Percentiles rank a stretch among this genome's conserved stretches.
These are phyloP conservation scores for Drechmeria coniospora DNA, from an alignment of 2,329 filamentous ascomycete genomes.

Conservation along the genomic window DNA sequence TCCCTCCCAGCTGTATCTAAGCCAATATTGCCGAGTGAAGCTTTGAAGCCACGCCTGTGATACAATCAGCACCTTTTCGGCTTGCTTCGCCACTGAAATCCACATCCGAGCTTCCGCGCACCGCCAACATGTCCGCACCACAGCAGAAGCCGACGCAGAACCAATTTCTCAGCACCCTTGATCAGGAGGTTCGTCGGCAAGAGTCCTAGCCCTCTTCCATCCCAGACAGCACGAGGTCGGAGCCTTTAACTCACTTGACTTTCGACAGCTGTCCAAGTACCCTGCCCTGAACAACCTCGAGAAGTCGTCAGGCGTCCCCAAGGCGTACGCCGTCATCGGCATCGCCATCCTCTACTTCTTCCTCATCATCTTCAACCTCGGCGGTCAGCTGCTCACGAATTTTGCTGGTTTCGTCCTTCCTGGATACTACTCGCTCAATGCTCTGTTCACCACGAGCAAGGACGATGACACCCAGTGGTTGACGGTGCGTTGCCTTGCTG, in stretches of 20 bases:
- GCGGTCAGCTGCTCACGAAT: constrained; percentile 77
- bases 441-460: constrained; percentile 57
- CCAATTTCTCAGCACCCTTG: constrained; percentile 63
- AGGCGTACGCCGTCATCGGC: constrained; percentile 71
- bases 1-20: no score
- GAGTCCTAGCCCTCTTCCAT: no score
- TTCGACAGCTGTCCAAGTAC: constrained; percentile 64
- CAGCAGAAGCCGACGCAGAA: constrained; percentile 66
- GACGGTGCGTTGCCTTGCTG: constrained; percentile 36
- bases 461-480: constrained; percentile 71
- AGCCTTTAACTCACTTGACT: neutral
- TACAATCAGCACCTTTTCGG: no score
- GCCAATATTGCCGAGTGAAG: no score
- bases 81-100: neutral
- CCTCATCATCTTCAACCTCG: constrained; percentile 85
- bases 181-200: constrained; percentile 66
- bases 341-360: constrained; percentile 71
- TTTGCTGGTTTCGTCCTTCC: constrained; percentile 70
- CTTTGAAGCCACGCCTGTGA: no score
- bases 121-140: constrained; percentile 46
- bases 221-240: no score
- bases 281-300: constrained; percentile 71
- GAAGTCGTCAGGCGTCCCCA: constrained; percentile 68
- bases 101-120: constrained; percentile 4
- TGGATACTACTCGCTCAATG: constrained; percentile 68